These are phyloP conservation scores for Veloporphyrellus conicus DNA, from an alignment of 1,284 basidiomycete species.

Conservation along the genomic window DNA sequence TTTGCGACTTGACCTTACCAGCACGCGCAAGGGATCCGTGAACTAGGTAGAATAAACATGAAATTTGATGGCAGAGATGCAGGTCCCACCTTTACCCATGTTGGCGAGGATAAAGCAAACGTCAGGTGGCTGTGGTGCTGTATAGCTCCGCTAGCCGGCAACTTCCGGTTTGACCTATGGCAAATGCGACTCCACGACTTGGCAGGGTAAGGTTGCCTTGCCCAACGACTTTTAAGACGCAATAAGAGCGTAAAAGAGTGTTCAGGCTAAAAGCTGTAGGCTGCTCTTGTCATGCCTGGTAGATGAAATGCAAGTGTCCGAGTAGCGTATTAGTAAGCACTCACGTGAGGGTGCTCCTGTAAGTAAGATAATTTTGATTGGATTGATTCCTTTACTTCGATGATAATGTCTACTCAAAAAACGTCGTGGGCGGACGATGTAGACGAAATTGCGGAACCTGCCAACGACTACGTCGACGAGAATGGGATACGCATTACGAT, in stretches of 20 bases:
- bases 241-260: too few relatives aligned
- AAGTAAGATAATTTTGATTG: conserved; percentile 16
- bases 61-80: not conserved
- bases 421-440: conserved; percentile 83
- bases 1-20: conserved; percentile 98
- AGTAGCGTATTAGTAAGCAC: too few relatives aligned
- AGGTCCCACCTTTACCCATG: conserved; percentile 60
- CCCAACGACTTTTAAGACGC: too few relatives aligned
- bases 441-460: conserved; percentile 61
- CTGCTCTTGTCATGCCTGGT: too few relatives aligned
- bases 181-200: too few relatives aligned
- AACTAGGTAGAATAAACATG: conserved; percentile 49
- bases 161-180: conserved; percentile 1
- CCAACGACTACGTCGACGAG: conserved; percentile 73
- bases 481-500: conserved; percentile 86
- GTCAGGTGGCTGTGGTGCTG: conserved; percentile 17
- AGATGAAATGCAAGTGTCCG: too few relatives aligned
- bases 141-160: conserved; percentile 16
- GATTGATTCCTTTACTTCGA: conserved; percentile 12
- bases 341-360: not conserved
- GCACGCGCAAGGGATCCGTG: conserved; percentile 99
- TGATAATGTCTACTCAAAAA: conserved; percentile 40
- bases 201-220: too few relatives aligned
- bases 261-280: too few relatives aligned
- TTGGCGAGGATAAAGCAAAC: conserved; percentile 33